Evolutionary conservation across 805 yeast genomes (phyloP), one percentile per base, ranked within the genome.

Genomic region (Suhomyces vadensis): DNA sequence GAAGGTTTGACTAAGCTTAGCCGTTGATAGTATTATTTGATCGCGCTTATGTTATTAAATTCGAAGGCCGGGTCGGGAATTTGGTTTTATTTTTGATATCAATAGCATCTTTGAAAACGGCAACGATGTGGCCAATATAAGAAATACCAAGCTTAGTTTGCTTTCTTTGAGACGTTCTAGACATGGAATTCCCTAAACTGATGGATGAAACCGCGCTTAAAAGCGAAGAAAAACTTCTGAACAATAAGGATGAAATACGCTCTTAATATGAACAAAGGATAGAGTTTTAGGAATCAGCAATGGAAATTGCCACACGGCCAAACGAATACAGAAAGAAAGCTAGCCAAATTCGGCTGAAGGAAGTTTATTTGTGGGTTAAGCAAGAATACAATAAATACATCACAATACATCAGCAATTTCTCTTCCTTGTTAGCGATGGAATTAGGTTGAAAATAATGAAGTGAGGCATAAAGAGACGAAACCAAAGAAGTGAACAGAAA

Each of bases 201-300:
- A 16, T 11, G 33, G 16, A 29, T n/a, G n/a, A 29, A 29, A 13
- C 20, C 33, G 16, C 33, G 33, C 20, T 20, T 2, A 16, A 29
- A 29, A 14, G 33, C 33, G 33, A 29, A 29, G 16, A 14, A 27
- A 27, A 29, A 8, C 2, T 10, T 17, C 19, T 29, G 33, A 29
- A 29, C 33, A 29, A 29, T 29, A 16, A 29, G 16, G 33, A 29
- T 29, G 33, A 29, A 29, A 29, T 29, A 29, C 19, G 9, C 20
- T 13, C 33, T 29, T 29, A 8, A 29, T 16, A 14, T 29, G 33
- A 14, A 20, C 33, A 29, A n/a, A 16, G 33, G 16, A 29, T 29
- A 29, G 16, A 8, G 20, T 29, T 14, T 29, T 4, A 29, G 16
- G 20, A 29, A 29, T n/a, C 11, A 29, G 33, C 33, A 29, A 29